Evolutionary conservation across 2,329 filamentous ascomycete genomes (phyloP).

Genomic region (Neonectria coccinea): DNA sequence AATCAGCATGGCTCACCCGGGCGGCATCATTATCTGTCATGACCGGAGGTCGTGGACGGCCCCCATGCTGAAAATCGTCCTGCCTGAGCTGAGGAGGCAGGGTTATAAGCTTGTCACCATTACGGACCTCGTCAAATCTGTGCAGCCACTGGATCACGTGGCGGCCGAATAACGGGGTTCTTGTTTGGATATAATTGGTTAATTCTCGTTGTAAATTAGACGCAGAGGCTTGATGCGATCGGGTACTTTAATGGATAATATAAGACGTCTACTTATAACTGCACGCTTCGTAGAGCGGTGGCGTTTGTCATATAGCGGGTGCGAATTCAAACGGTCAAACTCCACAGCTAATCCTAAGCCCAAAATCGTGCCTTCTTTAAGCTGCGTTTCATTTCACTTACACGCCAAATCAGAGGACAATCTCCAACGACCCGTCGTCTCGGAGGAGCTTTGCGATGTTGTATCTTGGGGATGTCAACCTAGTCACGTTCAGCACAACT

Average conservation of each 20-base stretch:
- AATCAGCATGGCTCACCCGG: constrained; percentile 80
- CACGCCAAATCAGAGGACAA: constrained; percentile 42
- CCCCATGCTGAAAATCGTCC: constrained; percentile 79
- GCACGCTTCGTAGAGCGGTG: constrained; percentile 6
- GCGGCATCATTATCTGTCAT: constrained; percentile 87
- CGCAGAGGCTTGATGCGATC: not conserved
- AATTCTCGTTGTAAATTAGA: constrained; percentile 9
- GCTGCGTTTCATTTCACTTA: constrained; percentile 7
- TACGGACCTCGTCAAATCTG: constrained; percentile 69
- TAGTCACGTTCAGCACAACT: constrained; percentile 34
- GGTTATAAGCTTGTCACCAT: constrained; percentile 81
- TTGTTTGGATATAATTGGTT: constrained; percentile 5
- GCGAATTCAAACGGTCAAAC: constrained; percentile 5
- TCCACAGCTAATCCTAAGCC: not conserved
- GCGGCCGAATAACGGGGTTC: constrained; percentile 3
- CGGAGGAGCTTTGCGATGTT: constrained; percentile 46
- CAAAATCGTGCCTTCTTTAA: not conserved
- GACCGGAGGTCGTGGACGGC: constrained; percentile 85
- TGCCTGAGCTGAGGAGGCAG: constrained; percentile 76
- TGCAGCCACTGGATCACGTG: constrained; percentile 45
- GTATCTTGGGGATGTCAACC: constrained; percentile 50
- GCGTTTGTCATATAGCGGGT: constrained; percentile 10
- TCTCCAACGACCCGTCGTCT: constrained; percentile 50
- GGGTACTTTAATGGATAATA: not conserved
- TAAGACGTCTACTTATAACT: constrained; percentile 5